A percentile compares a stretch with the other conserved stretches of the same genome.
phyloP scores from a whole-genome alignment of 441 rosid species.

The Geranium incanum region DNA sequence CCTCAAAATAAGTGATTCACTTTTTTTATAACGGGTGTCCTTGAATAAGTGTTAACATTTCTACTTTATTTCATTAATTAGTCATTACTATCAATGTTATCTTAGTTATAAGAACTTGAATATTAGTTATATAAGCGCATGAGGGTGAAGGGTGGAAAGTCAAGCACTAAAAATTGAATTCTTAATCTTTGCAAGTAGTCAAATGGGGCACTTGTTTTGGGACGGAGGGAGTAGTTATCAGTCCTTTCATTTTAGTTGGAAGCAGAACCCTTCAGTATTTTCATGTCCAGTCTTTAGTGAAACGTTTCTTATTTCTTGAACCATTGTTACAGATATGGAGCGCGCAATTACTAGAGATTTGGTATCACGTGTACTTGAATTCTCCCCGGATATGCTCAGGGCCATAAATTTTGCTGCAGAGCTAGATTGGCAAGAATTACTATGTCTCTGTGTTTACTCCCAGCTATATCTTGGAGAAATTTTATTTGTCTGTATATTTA shows the following conservation, averaged over 20 bases:
- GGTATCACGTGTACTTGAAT: conserved; percentile 63
- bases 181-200: not conserved
- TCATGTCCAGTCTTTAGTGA: not conserved
- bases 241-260: conserved; percentile 9
- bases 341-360: conserved; percentile 82
- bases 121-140: not conserved
- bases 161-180: conserved; percentile 1
- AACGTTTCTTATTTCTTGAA: conserved; percentile 16
- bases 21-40: not conserved
- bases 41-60: not conserved
- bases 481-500: not conserved
- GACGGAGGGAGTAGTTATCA: not conserved
- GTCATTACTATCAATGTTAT: not conserved
- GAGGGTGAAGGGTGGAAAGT: not conserved
- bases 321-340: conserved; percentile 68
- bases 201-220: not conserved
- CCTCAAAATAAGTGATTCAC: not conserved
- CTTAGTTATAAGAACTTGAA: not conserved
- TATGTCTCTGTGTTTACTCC: not conserved
- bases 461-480: not conserved
- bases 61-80: not conserved
- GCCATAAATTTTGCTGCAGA: conserved; percentile 85
- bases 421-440: conserved; percentile 76
- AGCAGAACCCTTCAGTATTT: conserved; percentile 7
- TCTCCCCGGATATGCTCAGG: conserved; percentile 61